Evolutionary conservation across 176 grass and related monocot genomes (phyloP).

Genomic region (Saccharum officinarum): DNA sequence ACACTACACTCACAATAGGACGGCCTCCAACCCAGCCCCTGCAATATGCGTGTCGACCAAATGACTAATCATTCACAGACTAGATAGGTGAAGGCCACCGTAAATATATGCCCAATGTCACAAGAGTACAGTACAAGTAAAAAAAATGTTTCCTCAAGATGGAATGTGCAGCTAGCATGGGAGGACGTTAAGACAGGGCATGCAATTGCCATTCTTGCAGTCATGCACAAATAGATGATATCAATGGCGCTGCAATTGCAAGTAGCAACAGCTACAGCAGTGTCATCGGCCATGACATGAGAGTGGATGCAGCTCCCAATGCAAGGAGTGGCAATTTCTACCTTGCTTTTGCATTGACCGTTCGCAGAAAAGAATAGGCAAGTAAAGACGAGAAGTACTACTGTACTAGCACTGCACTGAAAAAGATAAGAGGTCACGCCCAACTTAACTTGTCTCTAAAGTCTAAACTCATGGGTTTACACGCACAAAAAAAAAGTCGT

Average conservation of each 20-base stretch:
- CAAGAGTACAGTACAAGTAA: neutral
- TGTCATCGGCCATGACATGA: no score
- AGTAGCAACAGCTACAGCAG: no score
- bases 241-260: neutral
- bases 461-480: constrained; percentile 24
- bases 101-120: neutral
- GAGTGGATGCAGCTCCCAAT: no score
- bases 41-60: neutral
- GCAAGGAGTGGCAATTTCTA: neutral
- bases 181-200: no score
- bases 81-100: neutral
- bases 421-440: constrained; percentile 12
- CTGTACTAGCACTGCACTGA: neutral
- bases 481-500: neutral
- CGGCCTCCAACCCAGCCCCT: constrained; percentile 9
- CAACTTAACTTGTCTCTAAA: neutral
- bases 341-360: constrained; percentile 30
- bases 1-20: constrained; percentile 14
- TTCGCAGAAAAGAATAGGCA: constrained; percentile 21
- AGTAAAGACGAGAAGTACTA: constrained; percentile 26
- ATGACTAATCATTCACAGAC: constrained; percentile 26
- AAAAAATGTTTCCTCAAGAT: constrained; percentile 27
- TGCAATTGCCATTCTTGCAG: neutral
- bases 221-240: neutral
- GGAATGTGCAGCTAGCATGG: neutral